A percentile compares a stretch with the other conserved stretches of the same genome.
Conservation (phyloP, 495 filamentous ascomycete species). For the Daldinia concentrica region DNA sequence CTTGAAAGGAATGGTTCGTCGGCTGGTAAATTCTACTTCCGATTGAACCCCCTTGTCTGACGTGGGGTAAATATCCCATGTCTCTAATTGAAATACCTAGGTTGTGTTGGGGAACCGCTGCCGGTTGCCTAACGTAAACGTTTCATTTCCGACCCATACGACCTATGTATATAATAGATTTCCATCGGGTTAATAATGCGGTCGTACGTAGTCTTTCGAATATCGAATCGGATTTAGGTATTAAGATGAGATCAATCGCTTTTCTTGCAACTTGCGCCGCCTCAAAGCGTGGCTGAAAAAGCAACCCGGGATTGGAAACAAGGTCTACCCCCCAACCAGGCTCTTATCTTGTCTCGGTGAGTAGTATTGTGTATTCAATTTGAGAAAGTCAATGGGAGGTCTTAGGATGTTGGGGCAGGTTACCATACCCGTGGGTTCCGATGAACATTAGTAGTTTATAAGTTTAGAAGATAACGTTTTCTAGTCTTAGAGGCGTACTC, state of each 20-base stretch:
- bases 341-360: neutral
- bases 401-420: neutral
- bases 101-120: too few relatives aligned
- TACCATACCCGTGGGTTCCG: neutral
- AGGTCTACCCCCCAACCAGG: neutral
- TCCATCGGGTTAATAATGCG: neutral
- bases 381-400: neutral
- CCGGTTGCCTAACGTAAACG: too few relatives aligned
- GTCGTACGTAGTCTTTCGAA: neutral
- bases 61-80: too few relatives aligned
- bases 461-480: neutral
- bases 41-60: too few relatives aligned
- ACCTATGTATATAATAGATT: neutral
- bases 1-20: too few relatives aligned
- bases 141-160: too few relatives aligned
- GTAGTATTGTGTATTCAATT: neutral
- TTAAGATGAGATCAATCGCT: neutral
- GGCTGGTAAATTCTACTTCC: too few relatives aligned
- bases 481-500: neutral
- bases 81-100: too few relatives aligned
- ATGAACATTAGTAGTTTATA: neutral
- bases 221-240: neutral
- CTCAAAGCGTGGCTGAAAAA: neutral
- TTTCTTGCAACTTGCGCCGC: neutral
- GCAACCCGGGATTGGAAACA: neutral